A percentile compares a stretch with the other conserved stretches of the same genome.
Evolutionary conservation across 2,329 filamentous ascomycete genomes (phyloP).

Genomic region (Incumbomyces lentus): DNA sequence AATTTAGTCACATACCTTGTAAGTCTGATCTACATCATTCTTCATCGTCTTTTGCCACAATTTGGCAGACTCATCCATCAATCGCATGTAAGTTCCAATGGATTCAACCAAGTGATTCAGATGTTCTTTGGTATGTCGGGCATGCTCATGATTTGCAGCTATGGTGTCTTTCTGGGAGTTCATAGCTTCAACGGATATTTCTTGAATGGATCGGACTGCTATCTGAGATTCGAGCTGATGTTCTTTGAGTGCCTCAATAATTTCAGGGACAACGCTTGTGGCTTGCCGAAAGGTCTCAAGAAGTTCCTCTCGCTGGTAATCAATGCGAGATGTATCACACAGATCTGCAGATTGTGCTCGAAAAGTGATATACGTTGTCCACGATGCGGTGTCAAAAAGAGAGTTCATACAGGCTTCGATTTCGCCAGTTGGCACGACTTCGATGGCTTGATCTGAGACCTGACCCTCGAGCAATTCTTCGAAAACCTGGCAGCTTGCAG

Average conservation of each 20-base stretch:
- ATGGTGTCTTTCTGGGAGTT: background rate
- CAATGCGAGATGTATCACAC: slow-evolving; percentile 5
- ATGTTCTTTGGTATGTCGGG: background rate
- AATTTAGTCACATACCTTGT: background rate
- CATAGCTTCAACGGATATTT: background rate
- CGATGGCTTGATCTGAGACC: background rate
- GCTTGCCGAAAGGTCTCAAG: slow-evolving; percentile 3
- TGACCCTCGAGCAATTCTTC: slow-evolving; percentile 1
- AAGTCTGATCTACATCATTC: background rate
- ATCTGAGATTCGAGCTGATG: slow-evolving; percentile 1
- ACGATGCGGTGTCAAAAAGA: background rate
- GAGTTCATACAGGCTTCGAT: slow-evolving; percentile 1
- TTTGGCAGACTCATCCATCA: slow-evolving; percentile 45
- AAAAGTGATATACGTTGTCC: slow-evolving; percentile 4
- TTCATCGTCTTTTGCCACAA: slow-evolving; percentile 33
- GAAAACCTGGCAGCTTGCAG: slow-evolving; percentile 2
- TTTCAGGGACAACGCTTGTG: slow-evolving; percentile 2
- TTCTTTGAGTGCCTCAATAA: slow-evolving; percentile 2
- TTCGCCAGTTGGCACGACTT: background rate
- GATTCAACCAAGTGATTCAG: background rate
- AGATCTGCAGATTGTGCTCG: slow-evolving; percentile 4
- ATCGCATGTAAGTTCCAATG: slow-evolving; percentile 36
- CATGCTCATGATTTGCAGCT: background rate
- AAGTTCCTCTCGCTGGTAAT: slow-evolving; percentile 7
- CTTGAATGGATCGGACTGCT: background rate